Percentiles rank a stretch among this genome's conserved stretches.
These are phyloP conservation scores for Plenodomus lindquistii DNA, from an alignment of 2,329 filamentous ascomycete genomes.

Conservation along the genomic window DNA sequence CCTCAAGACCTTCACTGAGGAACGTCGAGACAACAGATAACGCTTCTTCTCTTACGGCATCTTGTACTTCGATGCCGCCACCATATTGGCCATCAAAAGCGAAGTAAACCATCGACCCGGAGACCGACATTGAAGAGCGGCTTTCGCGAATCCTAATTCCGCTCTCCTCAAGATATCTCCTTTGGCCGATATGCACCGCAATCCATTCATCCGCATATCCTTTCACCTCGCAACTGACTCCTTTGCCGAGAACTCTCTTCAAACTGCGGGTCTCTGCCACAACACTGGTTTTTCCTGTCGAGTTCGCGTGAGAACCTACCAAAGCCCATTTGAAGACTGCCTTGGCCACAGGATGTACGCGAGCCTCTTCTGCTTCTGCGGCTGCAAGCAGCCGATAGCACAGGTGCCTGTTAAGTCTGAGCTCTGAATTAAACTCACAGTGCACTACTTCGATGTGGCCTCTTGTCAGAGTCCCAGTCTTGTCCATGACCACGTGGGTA, in stretches of 20 bases:
- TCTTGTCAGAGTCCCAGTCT: conserved; percentile 18
- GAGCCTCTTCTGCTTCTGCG: conserved; percentile 9
- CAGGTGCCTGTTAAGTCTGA: conserved; percentile 1
- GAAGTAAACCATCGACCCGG: background rate
- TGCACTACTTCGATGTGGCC: conserved; percentile 7
- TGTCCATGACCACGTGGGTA: conserved; percentile 20
- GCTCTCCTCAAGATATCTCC: background rate
- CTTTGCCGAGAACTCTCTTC: conserved; percentile 2
- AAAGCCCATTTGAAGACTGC: conserved; percentile 13
- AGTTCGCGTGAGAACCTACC: background rate
- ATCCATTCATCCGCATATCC: background rate
- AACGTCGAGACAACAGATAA: background rate
- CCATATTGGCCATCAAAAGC: background rate
- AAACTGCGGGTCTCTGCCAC: background rate
- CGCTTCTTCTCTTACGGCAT: background rate
- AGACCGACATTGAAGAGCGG: background rate
- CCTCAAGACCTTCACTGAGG: background rate
- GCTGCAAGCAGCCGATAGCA: conserved; percentile 7
- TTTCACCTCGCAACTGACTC: conserved; percentile 5
- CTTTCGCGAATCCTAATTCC: background rate
- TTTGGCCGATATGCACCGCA: background rate
- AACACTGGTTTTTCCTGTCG: background rate
- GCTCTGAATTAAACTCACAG: background rate
- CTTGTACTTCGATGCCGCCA: background rate
- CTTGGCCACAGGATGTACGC: conserved; percentile 7